Conservation (phyloP, 345 rosid species). For the Acer yangbiense region DNA sequence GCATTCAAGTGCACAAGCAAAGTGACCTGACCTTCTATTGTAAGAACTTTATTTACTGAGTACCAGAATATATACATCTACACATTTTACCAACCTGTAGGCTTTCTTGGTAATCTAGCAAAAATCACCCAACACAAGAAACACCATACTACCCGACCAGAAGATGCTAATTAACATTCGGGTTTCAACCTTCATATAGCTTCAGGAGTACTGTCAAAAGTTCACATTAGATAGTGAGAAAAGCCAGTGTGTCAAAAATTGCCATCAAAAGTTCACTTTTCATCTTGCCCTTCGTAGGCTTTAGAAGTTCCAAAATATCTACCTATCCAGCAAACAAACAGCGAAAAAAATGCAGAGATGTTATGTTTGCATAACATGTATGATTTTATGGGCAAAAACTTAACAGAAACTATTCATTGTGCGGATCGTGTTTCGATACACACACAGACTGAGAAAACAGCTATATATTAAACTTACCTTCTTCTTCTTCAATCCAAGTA, state of each 20-base stretch:
- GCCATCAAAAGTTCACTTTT: not conserved
- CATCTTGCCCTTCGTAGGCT: not conserved
- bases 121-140: too few species aligned
- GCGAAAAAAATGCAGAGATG: too few species aligned
- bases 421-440: not conserved
- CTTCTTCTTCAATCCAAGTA: not conserved
- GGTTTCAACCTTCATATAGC: too few species aligned
- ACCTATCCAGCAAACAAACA: not conserved
- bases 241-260: not conserved
- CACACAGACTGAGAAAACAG: too few species aligned
- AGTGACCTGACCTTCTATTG: not conserved
- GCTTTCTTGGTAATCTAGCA: not conserved
- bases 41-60: not conserved
- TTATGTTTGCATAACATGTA: too few species aligned
- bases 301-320: not conserved
- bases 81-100: not conserved
- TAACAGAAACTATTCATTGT: too few species aligned
- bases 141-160: too few species aligned
- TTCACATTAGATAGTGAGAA: not conserved
- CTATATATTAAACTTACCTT: slow-evolving; percentile 4
- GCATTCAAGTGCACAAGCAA: too few species aligned
- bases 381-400: too few species aligned
- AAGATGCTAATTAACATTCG: too few species aligned
- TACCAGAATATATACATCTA: not conserved
- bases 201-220: not conserved